Conservation (phyloP, 164 flowering plant species). For the Stephania cephalantha region DNA sequence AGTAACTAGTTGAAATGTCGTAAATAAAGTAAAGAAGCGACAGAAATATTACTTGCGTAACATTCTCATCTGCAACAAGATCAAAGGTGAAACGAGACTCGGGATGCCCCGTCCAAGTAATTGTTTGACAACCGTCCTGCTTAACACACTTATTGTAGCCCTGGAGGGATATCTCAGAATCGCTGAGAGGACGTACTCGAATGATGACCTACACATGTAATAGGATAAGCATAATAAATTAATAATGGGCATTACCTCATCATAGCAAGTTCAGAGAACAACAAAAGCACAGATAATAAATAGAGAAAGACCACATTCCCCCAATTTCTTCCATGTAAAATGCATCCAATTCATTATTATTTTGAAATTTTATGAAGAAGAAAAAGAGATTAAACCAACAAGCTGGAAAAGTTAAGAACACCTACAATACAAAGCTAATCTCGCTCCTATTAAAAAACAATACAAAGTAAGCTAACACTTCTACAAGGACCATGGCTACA, state of each 20-base stretch:
- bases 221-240: neutral
- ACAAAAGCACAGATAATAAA: neutral
- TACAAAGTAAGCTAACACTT: neutral
- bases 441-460: too few relatives aligned
- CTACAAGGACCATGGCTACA: neutral
- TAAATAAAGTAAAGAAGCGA: neutral
- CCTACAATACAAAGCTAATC: too few relatives aligned
- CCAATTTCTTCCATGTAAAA: neutral
- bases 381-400: neutral
- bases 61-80: slow-evolving; percentile 86
- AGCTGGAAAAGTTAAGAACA: neutral
- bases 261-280: neutral
- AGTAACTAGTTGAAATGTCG: neutral
- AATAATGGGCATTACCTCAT: neutral
- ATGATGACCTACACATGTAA: slow-evolving; percentile 66
- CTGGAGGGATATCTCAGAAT: slow-evolving; percentile 69
- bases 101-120: slow-evolving; percentile 94
- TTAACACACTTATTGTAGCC: slow-evolving; percentile 71
- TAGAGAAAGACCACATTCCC: neutral
- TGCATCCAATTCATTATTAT: neutral
- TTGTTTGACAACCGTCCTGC: slow-evolving; percentile 71
- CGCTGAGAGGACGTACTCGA: slow-evolving; percentile 79
- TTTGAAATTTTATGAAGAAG: neutral
- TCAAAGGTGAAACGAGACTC: slow-evolving; percentile 94
- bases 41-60: slow-evolving; percentile 60